These are phyloP conservation scores for Zoysia matrella DNA, from an alignment of 202 grass and related monocot species.

Conservation along the genomic window DNA sequence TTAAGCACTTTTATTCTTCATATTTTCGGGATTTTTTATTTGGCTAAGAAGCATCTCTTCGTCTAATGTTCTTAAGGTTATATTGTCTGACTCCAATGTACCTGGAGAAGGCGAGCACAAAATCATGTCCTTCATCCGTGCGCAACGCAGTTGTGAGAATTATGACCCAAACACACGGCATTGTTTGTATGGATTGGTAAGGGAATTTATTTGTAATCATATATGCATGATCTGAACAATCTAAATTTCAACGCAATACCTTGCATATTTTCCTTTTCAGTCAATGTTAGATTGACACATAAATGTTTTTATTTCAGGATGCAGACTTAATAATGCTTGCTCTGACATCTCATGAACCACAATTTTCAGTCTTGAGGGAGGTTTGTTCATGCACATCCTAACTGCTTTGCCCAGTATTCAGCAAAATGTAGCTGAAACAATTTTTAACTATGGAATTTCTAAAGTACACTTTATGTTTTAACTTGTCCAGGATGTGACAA, in stretches of 20 bases:
- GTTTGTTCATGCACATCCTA: constrained; percentile 15
- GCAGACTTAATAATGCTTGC: constrained; percentile 73
- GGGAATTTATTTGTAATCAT: not conserved
- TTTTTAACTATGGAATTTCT: not conserved
- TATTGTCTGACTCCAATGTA: constrained; percentile 71
- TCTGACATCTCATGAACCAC: constrained; percentile 65
- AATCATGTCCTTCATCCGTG: constrained; percentile 69
- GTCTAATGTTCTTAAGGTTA: constrained; percentile 43
- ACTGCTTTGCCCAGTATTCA: not conserved
- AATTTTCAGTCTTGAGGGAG: constrained; percentile 77
- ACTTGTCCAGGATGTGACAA: constrained; percentile 32
- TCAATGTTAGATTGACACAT: too few species aligned
- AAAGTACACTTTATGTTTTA: constrained; percentile 2
- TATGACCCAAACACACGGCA: constrained; percentile 69
- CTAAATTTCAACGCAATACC: not conserved
- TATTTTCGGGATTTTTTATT: too few species aligned
- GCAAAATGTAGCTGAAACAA: not conserved
- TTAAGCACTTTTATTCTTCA: too few species aligned
- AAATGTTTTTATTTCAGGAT: constrained; percentile 45
- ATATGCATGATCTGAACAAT: not conserved
- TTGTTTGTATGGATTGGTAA: constrained; percentile 77
- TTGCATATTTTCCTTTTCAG: not conserved
- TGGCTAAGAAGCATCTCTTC: too few species aligned
- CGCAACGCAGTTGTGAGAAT: constrained; percentile 34
- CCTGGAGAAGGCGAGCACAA: constrained; percentile 92